These are phyloP conservation scores for Aspergillus arachidicola DNA, from an alignment of 2,329 filamentous ascomycete species.

Conservation along the genomic window DNA sequence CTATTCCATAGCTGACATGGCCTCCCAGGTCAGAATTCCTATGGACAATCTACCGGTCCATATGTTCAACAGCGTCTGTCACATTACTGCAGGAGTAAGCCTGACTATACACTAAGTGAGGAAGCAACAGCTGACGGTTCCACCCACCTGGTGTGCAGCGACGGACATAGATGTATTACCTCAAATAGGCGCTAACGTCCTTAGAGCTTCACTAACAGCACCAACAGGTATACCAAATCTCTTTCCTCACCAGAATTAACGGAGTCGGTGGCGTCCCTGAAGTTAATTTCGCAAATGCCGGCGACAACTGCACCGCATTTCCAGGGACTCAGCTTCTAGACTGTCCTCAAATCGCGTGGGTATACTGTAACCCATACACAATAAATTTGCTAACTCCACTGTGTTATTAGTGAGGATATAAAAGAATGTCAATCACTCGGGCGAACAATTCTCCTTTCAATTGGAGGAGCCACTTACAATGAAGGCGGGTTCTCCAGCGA, in stretches of 20 bases:
- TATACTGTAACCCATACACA: background rate
- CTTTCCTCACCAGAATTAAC: slow-evolving; percentile 63
- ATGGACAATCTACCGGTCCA: slow-evolving; percentile 40
- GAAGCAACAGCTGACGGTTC: background rate
- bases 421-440: slow-evolving; percentile 62
- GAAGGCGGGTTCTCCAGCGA: slow-evolving; percentile 65
- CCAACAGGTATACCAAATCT: slow-evolving; percentile 61
- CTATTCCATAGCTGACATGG: too few relatives aligned
- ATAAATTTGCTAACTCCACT: background rate
- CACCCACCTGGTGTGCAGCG: slow-evolving; percentile 24
- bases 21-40: slow-evolving; percentile 62
- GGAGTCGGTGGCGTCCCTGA: slow-evolving; percentile 53
- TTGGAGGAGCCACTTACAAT: slow-evolving; percentile 70
- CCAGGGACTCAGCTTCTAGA: slow-evolving; percentile 58
- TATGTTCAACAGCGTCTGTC: slow-evolving; percentile 58
- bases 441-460: slow-evolving; percentile 72
- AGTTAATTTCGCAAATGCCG: slow-evolving; percentile 67
- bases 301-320: slow-evolving; percentile 63
- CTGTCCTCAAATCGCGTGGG: slow-evolving; percentile 68
- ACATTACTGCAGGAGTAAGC: slow-evolving; percentile 62
- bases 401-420: slow-evolving; percentile 47
- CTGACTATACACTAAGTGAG: accelerated
- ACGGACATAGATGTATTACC: slow-evolving; percentile 26
- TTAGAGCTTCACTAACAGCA: background rate
- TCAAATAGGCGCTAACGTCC: background rate